These are phyloP conservation scores for Lactarius indigo DNA, from an alignment of 768 basidiomycete genomes.

Conservation along the genomic window DNA sequence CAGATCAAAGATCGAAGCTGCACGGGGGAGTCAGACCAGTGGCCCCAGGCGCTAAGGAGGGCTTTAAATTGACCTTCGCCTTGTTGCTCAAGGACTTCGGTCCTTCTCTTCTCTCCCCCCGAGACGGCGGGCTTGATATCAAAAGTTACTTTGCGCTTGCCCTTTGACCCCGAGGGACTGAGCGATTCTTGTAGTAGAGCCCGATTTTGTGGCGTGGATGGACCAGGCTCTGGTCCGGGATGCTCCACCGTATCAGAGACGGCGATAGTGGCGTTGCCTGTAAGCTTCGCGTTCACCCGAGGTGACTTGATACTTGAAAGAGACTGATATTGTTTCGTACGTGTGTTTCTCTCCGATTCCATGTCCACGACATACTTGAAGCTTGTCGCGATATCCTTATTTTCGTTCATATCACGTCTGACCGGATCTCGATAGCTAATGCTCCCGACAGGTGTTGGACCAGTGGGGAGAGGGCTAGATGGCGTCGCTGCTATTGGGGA, in stretches of 20 bases:
- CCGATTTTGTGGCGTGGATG: constrained; percentile 16
- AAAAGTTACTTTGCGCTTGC: constrained; percentile 71
- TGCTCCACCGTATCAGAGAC: not conserved
- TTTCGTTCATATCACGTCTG: constrained; percentile 46
- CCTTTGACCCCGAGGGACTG: constrained; percentile 36
- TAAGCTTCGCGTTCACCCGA: constrained; percentile 19
- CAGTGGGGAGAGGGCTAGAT: constrained; percentile 11
- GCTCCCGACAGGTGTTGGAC: constrained; percentile 21
- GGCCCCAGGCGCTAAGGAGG: constrained; percentile 9
- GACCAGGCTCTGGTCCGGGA: constrained; percentile 5
- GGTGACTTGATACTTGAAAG: constrained; percentile 13
- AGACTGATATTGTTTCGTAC: constrained; percentile 17
- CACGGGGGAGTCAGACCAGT: constrained; percentile 29
- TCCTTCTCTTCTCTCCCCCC: constrained; percentile 34
- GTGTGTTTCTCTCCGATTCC: constrained; percentile 35
- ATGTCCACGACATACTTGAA: constrained; percentile 46
- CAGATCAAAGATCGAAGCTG: constrained; percentile 65
- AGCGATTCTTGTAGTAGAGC: constrained; percentile 7
- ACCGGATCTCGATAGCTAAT: constrained; percentile 35
- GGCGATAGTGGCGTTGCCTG: constrained; percentile 8
- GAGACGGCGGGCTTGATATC: constrained; percentile 57
- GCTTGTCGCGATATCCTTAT: constrained; percentile 44
- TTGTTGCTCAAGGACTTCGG: constrained; percentile 4
- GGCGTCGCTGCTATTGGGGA: constrained; percentile 12
- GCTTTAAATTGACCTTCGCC: constrained; percentile 36